phyloP scores from a whole-genome alignment of 306 rosid species.

The Quercus gilva region DNA sequence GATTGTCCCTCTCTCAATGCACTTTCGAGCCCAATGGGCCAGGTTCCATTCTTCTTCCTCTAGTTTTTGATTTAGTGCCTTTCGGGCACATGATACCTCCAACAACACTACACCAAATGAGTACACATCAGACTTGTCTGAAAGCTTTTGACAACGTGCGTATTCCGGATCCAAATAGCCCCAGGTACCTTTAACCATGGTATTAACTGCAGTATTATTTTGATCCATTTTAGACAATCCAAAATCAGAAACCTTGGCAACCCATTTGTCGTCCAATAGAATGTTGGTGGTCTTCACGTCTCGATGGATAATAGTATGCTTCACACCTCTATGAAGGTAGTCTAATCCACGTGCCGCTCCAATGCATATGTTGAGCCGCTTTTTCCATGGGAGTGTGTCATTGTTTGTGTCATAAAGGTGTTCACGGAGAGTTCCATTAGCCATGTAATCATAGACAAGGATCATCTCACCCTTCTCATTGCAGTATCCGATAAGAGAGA shows the following conservation, averaged over 20 bases:
- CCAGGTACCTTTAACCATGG: conserved; percentile 39
- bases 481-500: conserved; percentile 31
- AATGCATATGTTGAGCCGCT: conserved; percentile 26
- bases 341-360: conserved; percentile 26
- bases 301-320: conserved; percentile 31
- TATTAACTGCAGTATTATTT: conserved; percentile 22
- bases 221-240: conserved; percentile 40
- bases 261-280: conserved; percentile 32
- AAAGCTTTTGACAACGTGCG: conserved; percentile 21
- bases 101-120: conserved; percentile 46
- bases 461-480: conserved; percentile 25
- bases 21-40: conserved; percentile 36
- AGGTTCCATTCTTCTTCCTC: conserved; percentile 26
- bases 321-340: conserved; percentile 19
- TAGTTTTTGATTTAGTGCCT: conserved; percentile 25
- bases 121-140: conserved; percentile 49
- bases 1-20: background rate
- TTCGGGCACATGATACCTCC: conserved; percentile 38
- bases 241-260: conserved; percentile 48
- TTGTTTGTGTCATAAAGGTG: conserved; percentile 21
- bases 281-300: conserved; percentile 40
- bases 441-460: conserved; percentile 34
- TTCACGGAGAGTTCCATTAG: conserved; percentile 12
- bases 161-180: conserved; percentile 61
- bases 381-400: conserved; percentile 29